Percentiles rank a stretch among this genome's conserved stretches.
phyloP scores from a whole-genome alignment of 2,329 filamentous ascomycete genomes.

The Myriosclerotinia scirpicola region DNA sequence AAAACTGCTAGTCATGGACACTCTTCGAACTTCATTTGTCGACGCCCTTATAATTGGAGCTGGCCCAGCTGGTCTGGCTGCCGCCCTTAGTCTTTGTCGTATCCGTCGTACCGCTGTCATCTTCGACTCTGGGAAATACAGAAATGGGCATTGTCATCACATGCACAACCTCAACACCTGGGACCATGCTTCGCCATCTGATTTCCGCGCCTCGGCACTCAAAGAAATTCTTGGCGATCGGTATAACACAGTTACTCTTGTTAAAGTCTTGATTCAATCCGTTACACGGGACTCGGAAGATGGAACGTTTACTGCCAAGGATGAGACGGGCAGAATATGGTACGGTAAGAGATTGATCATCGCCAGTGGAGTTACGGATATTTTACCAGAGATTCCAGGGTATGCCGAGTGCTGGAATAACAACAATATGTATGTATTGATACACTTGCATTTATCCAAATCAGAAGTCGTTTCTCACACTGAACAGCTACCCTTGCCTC shows the following conservation, averaged over 20 bases:
- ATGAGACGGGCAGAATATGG: constrained; percentile 1
- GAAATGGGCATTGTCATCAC: not conserved
- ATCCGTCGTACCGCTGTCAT: not conserved
- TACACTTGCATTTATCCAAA: not conserved
- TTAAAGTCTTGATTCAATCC: not conserved
- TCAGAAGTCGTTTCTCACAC: not conserved
- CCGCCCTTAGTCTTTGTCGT: not conserved
- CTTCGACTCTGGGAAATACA: not conserved
- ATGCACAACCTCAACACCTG: not conserved
- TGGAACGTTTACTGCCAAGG: not conserved
- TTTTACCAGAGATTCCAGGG: constrained; percentile 17
- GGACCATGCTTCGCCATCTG: not conserved
- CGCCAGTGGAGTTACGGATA: constrained; percentile 14
- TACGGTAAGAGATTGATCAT: constrained; percentile 2
- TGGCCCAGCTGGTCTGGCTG: not conserved
- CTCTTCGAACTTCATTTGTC: not conserved
- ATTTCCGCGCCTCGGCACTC: not conserved
- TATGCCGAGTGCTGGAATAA: constrained; percentile 14
- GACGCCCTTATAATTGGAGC: not conserved
- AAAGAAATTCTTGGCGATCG: not conserved
- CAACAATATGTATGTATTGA: constrained; percentile 18
- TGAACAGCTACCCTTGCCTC: constrained; percentile 19
- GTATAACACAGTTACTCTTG: not conserved
- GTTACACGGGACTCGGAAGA: not conserved
- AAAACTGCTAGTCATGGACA: not conserved